Evolutionary conservation across 495 filamentous ascomycete genomes (phyloP).

Genomic region (Penicillium daleae): DNA sequence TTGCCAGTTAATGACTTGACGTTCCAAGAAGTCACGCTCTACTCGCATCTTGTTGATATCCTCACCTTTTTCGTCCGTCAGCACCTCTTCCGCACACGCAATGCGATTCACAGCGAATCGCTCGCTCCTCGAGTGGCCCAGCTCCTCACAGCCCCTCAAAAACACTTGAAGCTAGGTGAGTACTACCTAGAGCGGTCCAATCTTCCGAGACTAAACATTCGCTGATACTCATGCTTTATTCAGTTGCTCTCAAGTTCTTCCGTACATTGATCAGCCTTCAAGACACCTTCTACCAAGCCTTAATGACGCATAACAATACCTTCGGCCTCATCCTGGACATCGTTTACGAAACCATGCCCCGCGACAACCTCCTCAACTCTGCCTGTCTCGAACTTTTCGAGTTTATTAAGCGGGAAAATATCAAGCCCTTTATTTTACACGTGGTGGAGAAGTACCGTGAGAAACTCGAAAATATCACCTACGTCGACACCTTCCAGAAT

Average conservation of each 20-base stretch:
- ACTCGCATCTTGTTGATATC: conserved; percentile 90
- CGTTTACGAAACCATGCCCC: conserved; percentile 85
- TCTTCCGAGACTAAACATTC: neutral
- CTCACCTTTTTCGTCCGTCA: conserved; percentile 93
- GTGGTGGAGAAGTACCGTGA: conserved; percentile 89
- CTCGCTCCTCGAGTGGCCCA: conserved; percentile 81
- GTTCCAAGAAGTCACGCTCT: conserved; percentile 83
- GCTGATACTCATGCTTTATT: neutral
- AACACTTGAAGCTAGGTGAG: conserved; percentile 90
- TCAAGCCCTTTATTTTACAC: conserved; percentile 81
- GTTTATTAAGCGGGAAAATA: conserved; percentile 82
- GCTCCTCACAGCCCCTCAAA: conserved; percentile 82
- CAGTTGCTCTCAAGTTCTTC: conserved; percentile 90
- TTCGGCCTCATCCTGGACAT: conserved; percentile 90
- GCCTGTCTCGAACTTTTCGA: conserved; percentile 97
- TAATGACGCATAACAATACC: conserved; percentile 81
- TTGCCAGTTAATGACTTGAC: conserved; percentile 61
- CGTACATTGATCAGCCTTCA: conserved; percentile 82
- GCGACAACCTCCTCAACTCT: conserved; percentile 94
- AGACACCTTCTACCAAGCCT: conserved; percentile 89
- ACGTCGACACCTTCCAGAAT: conserved; percentile 83
- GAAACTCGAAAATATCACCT: conserved; percentile 74
- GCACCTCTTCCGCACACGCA: conserved; percentile 83
- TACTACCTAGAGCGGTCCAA: neutral
- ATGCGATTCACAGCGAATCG: conserved; percentile 80